Evolutionary conservation across 1,139 yeast species (phyloP).

Genomic region (Pichia sp.): DNA sequence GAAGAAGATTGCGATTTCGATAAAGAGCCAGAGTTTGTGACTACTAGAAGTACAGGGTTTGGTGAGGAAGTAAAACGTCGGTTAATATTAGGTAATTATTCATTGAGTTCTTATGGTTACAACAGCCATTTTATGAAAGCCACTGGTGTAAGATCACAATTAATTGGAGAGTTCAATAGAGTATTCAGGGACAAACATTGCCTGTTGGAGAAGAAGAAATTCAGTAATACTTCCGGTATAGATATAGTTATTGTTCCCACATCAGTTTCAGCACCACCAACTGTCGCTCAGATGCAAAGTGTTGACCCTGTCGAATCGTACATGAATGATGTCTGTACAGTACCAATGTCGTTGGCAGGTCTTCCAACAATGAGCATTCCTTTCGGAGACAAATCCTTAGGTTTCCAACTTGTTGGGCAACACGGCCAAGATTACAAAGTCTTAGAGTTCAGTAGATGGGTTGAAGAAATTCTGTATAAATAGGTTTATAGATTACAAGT

Average conservation of each 20-base stretch:
- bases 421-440: constrained; percentile 71
- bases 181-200: constrained; percentile 51
- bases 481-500: constrained; percentile 1
- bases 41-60: constrained; percentile 58
- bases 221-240: constrained; percentile 32
- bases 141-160: constrained; percentile 50
- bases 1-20: constrained; percentile 19
- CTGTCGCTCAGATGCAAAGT: constrained; percentile 30
- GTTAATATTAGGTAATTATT: constrained; percentile 78
- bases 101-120: constrained; percentile 63
- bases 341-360: constrained; percentile 90
- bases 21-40: constrained; percentile 35
- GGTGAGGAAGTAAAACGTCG: constrained; percentile 82
- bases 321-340: constrained; percentile 76
- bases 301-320: constrained; percentile 53
- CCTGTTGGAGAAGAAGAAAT: constrained; percentile 25
- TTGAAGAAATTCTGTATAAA: constrained; percentile 9
- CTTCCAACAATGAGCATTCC: constrained; percentile 82
- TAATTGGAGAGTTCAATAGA: constrained; percentile 59
- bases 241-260: constrained; percentile 77
- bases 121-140: constrained; percentile 81
- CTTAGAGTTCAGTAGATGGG: constrained; percentile 31
- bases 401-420: constrained; percentile 79
- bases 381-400: constrained; percentile 41
- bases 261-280: constrained; percentile 42